phyloP scores from a whole-genome alignment of 352 stramenopile species.

The Phytopythium boreale region DNA sequence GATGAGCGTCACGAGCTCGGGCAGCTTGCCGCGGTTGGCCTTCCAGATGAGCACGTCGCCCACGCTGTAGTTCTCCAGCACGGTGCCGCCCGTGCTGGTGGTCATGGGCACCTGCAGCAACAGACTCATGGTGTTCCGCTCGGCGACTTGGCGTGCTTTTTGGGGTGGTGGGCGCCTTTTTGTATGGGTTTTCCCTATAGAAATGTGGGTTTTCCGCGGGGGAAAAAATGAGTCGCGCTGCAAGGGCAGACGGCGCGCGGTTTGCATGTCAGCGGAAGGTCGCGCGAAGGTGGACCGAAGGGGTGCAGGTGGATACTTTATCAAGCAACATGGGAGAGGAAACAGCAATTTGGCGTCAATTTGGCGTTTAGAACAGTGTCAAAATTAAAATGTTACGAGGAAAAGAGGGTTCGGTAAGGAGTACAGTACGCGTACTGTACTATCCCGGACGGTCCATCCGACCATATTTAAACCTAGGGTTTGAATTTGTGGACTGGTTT shows the following conservation, averaged over 20 bases:
- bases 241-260: constrained; percentile 4
- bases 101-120: constrained; percentile 63
- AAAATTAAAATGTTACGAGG: no score
- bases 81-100: constrained; percentile 33
- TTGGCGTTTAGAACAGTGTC: no score
- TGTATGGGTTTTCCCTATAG: background rate
- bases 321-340: no score
- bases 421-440: no score
- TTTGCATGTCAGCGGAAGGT: constrained; percentile 14
- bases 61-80: constrained; percentile 78
- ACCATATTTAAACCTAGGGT: no score
- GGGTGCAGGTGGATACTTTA: no score
- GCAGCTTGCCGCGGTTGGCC: constrained; percentile 77
- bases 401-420: no score
- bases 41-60: constrained; percentile 87
- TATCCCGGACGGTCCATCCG: no score
- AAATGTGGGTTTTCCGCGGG: background rate
- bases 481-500: no score
- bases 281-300: constrained; percentile 14
- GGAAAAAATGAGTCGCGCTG: background rate
- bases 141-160: no score
- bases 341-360: no score
- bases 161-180: background rate
- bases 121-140: constrained; percentile 54
- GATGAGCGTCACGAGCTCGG: constrained; percentile 73